A percentile compares a stretch with the other conserved stretches of the same genome.
Evolutionary conservation across 345 rosid genomes (phyloP).

Genomic region (Salix arbutifolia): DNA sequence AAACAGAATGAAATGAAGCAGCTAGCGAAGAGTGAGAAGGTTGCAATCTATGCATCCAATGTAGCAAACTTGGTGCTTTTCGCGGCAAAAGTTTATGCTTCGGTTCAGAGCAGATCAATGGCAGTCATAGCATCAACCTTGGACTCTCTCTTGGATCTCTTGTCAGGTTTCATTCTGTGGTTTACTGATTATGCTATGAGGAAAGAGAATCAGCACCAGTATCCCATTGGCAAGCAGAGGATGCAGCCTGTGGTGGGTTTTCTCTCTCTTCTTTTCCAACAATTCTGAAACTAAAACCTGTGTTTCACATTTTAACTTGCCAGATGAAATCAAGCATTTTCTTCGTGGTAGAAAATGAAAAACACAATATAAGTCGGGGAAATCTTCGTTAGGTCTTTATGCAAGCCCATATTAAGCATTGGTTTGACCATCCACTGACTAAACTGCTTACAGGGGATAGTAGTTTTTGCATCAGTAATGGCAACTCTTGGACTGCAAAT

Average conservation of each 20-base stretch:
- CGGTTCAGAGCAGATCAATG: constrained; percentile 28
- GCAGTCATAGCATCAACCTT: constrained; percentile 43
- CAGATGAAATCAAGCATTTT: no score
- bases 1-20: constrained; percentile 28
- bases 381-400: no score
- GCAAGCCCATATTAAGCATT: no score
- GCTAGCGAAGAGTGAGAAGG: constrained; percentile 25
- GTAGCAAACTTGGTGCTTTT: constrained; percentile 43
- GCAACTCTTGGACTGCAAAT: constrained; percentile 57
- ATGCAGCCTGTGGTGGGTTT: constrained; percentile 43
- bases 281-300: no score
- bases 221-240: constrained; percentile 49
- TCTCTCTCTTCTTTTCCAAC: no score
- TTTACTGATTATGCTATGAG: constrained; percentile 40
- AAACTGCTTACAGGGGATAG: constrained; percentile 39
- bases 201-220: constrained; percentile 32
- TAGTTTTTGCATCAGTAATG: constrained; percentile 56
- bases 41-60: constrained; percentile 38
- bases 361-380: no score
- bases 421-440: neutral
- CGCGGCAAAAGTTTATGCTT: constrained; percentile 35
- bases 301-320: neutral
- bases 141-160: constrained; percentile 40
- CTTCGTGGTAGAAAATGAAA: no score
- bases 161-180: constrained; percentile 48